Evolutionary conservation across 1,284 basidiomycete species (phyloP).

Genomic region (Rhodotorula sp.): DNA sequence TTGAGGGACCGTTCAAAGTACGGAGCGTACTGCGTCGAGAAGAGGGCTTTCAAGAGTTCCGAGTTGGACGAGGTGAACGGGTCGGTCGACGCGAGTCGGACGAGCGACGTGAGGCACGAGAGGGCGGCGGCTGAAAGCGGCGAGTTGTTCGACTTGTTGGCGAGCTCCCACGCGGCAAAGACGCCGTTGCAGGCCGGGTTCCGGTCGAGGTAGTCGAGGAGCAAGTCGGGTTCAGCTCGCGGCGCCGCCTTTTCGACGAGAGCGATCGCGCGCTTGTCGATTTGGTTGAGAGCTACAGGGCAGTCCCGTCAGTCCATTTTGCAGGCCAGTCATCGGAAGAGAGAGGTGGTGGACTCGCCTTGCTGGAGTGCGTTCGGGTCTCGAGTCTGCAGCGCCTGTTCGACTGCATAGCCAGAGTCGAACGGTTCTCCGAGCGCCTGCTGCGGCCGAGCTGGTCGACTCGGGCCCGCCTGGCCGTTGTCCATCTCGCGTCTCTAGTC

Average conservation of each 20-base stretch:
- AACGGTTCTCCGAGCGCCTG: conserved; percentile 23
- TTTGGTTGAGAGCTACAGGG: conserved; percentile 23
- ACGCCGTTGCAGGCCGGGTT: conserved; percentile 31
- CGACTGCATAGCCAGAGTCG: conserved; percentile 18
- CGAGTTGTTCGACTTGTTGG: conserved; percentile 40
- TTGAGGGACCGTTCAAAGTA: conserved; percentile 38
- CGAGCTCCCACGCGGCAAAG: conserved; percentile 36
- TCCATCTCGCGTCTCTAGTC: too few species aligned
- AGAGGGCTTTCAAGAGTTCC: conserved; percentile 29
- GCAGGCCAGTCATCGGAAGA: too few species aligned
- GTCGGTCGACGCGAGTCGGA: conserved; percentile 36
- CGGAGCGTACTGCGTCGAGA: conserved; percentile 24
- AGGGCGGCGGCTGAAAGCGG: conserved; percentile 36
- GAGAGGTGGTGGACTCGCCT: not conserved
- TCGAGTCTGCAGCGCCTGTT: conserved; percentile 23
- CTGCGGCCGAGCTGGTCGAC: not conserved
- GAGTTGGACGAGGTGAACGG: conserved; percentile 28
- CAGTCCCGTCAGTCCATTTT: rapidly evolving
- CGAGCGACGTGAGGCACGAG: conserved; percentile 33
- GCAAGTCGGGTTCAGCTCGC: conserved; percentile 12
- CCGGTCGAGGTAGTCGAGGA: conserved; percentile 36
- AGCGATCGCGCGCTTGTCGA: conserved; percentile 32
- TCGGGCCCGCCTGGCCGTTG: not conserved
- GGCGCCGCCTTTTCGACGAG: conserved; percentile 23
- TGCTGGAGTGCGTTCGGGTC: conserved; percentile 27